phyloP scores from a whole-genome alignment of 805 yeast species.

The Ogataea pignaliae region DNA sequence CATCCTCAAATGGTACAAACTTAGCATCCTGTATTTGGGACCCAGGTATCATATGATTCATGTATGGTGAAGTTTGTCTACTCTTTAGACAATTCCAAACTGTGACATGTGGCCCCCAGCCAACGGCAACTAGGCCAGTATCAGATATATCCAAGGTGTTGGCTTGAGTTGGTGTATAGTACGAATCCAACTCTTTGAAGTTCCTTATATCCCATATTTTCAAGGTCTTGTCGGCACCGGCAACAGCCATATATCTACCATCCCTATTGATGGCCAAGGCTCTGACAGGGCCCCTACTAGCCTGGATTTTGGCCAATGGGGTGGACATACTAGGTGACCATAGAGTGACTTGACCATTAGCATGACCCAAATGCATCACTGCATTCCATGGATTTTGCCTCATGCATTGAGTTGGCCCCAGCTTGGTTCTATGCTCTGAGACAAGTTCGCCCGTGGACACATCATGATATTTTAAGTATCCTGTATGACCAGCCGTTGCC shows the following conservation, averaged over 20 bases:
- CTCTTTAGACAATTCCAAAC: constrained; percentile 77
- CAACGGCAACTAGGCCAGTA: constrained; percentile 79
- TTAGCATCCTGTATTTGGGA: constrained; percentile 61
- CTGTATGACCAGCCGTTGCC: constrained; percentile 85
- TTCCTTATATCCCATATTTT: constrained; percentile 93
- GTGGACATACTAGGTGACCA: constrained; percentile 91
- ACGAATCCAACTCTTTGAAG: constrained; percentile 69
- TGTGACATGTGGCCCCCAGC: constrained; percentile 94
- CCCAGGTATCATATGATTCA: constrained; percentile 84
- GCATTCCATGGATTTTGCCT: constrained; percentile 95
- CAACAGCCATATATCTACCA: constrained; percentile 90
- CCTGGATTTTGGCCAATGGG: constrained; percentile 77
- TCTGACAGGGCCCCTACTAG: constrained; percentile 83
- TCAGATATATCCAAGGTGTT: constrained; percentile 77
- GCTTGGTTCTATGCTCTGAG: constrained; percentile 76
- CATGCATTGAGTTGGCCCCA: constrained; percentile 89
- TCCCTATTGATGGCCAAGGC: constrained; percentile 84
- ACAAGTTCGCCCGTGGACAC: constrained; percentile 88
- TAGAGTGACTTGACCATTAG: constrained; percentile 85
- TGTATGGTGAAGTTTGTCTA: constrained; percentile 80
- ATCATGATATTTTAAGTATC: constrained; percentile 88
- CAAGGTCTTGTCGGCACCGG: constrained; percentile 79
- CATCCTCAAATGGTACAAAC: constrained; percentile 94
- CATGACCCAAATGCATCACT: constrained; percentile 87
- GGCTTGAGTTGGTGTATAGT: constrained; percentile 80